Conservation (phyloP, 441 rosid genomes). For the Gossypium laxum region DNA sequence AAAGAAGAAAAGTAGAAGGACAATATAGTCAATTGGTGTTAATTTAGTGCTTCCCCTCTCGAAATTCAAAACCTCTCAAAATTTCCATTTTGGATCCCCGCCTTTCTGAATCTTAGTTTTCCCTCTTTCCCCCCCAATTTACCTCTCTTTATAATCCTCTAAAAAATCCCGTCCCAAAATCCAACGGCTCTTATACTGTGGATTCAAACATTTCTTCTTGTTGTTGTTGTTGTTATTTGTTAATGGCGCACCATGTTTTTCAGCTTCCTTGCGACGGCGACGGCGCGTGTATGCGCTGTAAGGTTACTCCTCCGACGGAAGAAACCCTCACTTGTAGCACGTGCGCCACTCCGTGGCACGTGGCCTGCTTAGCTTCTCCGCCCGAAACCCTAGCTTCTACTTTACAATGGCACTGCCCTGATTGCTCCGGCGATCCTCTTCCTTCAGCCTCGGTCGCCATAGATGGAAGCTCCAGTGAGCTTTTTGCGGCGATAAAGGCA, state of each 20-base stretch:
- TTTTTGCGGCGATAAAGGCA: conserved; percentile 18
- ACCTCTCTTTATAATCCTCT: background rate
- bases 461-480: background rate
- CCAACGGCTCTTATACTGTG: background rate
- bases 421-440: conserved; percentile 10
- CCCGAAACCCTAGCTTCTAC: conserved; percentile 16
- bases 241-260: conserved; percentile 30
- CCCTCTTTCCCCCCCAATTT: background rate
- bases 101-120: background rate
- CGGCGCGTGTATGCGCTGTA: conserved; percentile 40
- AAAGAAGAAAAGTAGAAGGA: background rate
- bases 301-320: conserved; percentile 24
- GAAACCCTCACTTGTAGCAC: conserved; percentile 39
- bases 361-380: conserved; percentile 14
- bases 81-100: conserved; percentile 2
- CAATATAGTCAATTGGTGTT: background rate
- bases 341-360: conserved; percentile 46
- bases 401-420: conserved; percentile 23
- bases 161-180: background rate
- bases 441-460: background rate
- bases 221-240: background rate
- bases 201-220: background rate
- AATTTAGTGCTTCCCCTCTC: background rate
- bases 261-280: conserved; percentile 57
- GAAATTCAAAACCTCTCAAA: conserved; percentile 9